Conservation (phyloP, 768 basidiomycete species). For the Sistotremastrum suecicum region DNA sequence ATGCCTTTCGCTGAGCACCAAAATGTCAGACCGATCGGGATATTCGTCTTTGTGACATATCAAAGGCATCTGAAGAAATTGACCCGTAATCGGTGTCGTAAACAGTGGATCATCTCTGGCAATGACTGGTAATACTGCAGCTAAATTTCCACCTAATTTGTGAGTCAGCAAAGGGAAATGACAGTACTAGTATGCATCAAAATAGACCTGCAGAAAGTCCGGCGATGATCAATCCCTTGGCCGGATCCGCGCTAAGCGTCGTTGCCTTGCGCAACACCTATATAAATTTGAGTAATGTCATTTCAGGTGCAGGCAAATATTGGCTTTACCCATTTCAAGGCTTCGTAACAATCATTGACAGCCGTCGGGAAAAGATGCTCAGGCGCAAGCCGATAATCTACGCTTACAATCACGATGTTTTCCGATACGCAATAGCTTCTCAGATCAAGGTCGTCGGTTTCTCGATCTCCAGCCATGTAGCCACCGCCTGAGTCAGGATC, state of each 20-base stretch:
- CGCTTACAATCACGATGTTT: constrained; percentile 6
- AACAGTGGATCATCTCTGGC: constrained; percentile 13
- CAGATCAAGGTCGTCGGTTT: constrained; percentile 8
- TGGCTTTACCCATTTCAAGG: constrained; percentile 14
- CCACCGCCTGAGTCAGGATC: too few relatives aligned
- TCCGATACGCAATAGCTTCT: constrained; percentile 6
- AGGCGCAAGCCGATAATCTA: constrained; percentile 9
- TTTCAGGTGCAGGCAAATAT: too few relatives aligned
- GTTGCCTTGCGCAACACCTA: too few relatives aligned
- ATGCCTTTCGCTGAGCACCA: too few relatives aligned
- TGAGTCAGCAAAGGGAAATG: too few relatives aligned
- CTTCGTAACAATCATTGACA: constrained; percentile 11
- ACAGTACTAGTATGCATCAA: too few relatives aligned
- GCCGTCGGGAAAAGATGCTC: constrained; percentile 10
- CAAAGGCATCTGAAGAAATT: constrained; percentile 10
- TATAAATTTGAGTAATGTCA: too few relatives aligned
- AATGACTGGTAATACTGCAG: constrained; percentile 10
- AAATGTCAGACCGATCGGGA: constrained; percentile 12
- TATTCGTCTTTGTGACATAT: constrained; percentile 10
- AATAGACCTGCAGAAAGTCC: constrained; percentile 12
- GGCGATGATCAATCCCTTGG: constrained; percentile 13
- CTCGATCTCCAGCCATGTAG: constrained; percentile 14
- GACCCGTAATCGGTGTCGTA: constrained; percentile 11
- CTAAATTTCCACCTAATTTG: constrained; percentile 4
- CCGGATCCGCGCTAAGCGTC: constrained; percentile 5